Percentiles rank a stretch among this genome's conserved stretches.
Conservation (phyloP, 352 stramenopile genomes). For the Pythium brachiatum region DNA sequence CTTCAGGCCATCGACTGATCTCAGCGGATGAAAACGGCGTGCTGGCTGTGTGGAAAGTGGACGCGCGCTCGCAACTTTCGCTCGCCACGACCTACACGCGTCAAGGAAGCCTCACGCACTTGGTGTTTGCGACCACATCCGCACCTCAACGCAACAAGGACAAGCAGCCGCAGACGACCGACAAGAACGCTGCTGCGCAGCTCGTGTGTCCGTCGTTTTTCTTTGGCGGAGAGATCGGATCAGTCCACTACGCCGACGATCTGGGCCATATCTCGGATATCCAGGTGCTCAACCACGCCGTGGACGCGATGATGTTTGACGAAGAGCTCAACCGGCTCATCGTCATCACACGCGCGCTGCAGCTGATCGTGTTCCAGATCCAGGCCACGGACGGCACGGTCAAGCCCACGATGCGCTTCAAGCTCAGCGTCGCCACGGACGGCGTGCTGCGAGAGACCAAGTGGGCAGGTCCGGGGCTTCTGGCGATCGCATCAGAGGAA, state of each 20-base stretch:
- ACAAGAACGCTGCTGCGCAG: conserved; percentile 13
- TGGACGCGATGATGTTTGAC: conserved; percentile 91
- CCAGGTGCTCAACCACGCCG: conserved; percentile 77
- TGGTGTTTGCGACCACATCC: conserved; percentile 74
- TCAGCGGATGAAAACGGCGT: conserved; percentile 87
- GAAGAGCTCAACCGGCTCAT: conserved; percentile 79
- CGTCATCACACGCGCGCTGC: conserved; percentile 88
- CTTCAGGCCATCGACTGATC: conserved; percentile 83
- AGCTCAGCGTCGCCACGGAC: conserved; percentile 87
- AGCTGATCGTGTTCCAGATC: conserved; percentile 91
- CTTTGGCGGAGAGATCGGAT: conserved; percentile 89
- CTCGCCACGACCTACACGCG: conserved; percentile 84
- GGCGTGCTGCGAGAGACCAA: conserved; percentile 75
- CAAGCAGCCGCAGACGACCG: background rate
- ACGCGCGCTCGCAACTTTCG: conserved; percentile 70
- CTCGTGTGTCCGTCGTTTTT: conserved; percentile 87
- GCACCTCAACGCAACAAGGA: conserved; percentile 18
- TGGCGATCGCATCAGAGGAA: conserved; percentile 89
- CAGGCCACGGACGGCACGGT: conserved; percentile 73
- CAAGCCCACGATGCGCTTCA: conserved; percentile 84
- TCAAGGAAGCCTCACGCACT: conserved; percentile 85
- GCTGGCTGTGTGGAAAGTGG: conserved; percentile 85
- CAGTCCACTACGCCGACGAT: conserved; percentile 91
- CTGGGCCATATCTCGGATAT: conserved; percentile 91
- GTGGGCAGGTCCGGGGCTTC: conserved; percentile 87